phyloP scores from a whole-genome alignment of 768 basidiomycete genomes.

The Termitomyces sp. region DNA sequence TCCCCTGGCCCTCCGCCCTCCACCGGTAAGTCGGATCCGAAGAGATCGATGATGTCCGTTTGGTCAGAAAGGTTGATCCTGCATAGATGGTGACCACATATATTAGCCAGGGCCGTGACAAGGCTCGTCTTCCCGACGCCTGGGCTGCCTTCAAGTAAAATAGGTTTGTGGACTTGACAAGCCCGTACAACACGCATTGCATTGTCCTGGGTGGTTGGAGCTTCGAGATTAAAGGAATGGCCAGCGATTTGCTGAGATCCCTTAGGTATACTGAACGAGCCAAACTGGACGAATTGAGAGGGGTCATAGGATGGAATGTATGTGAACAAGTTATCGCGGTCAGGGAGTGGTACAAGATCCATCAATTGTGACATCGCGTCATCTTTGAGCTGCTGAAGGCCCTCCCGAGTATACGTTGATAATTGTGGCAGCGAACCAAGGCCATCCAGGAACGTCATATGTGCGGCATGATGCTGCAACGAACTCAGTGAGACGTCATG shows the following conservation, averaged over 20 bases:
- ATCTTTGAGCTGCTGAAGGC: conserved; percentile 53
- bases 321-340: conserved; percentile 19
- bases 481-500: conserved; percentile 3
- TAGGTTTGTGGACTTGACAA: conserved; percentile 84
- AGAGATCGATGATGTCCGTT: conserved; percentile 93
- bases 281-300: conserved; percentile 46
- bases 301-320: conserved; percentile 27
- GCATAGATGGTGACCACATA: conserved; percentile 72
- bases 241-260: conserved; percentile 37
- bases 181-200: conserved; percentile 85
- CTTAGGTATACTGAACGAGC: conserved; percentile 64
- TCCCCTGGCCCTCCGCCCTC: conserved; percentile 89
- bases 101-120: conserved; percentile 77
- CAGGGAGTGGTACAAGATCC: conserved; percentile 44
- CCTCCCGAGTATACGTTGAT: conserved; percentile 52
- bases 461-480: conserved; percentile 81
- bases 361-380: conserved; percentile 52
- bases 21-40: conserved; percentile 93
- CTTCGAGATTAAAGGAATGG: conserved; percentile 70
- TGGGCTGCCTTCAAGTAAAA: conserved; percentile 94
- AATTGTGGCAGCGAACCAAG: conserved; percentile 74
- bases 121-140: conserved; percentile 98
- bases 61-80: conserved; percentile 98
- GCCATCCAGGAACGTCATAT: conserved; percentile 91
- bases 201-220: conserved; percentile 86